Evolutionary conservation across 2,329 filamentous ascomycete genomes (phyloP).

Genomic region (Myriangium duriaei): DNA sequence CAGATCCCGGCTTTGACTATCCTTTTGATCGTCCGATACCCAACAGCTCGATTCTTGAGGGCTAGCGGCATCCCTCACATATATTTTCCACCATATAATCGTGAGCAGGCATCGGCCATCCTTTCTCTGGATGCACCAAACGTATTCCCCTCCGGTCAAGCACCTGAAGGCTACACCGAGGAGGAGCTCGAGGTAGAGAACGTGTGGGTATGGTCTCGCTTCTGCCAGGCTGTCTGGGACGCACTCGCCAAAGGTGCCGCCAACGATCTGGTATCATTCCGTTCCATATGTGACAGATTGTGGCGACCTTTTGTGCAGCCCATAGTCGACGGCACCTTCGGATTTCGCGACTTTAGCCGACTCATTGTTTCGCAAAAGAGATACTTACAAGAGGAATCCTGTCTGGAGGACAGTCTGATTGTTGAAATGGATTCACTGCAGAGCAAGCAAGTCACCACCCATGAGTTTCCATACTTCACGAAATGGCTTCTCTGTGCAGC

Average conservation of each 20-base stretch:
- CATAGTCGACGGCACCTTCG: constrained; percentile 58
- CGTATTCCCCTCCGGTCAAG: constrained; percentile 27
- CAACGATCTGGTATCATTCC: constrained; percentile 64
- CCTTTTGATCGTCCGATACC: constrained; percentile 63
- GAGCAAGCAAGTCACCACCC: constrained; percentile 13
- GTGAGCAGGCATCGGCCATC: constrained; percentile 66
- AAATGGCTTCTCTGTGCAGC: constrained; percentile 63
- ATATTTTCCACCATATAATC: constrained; percentile 73
- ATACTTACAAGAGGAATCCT: constrained; percentile 60
- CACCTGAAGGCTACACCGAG: constrained; percentile 28
- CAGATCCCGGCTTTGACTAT: constrained; percentile 69
- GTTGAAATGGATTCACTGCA: constrained; percentile 3
- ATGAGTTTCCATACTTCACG: constrained; percentile 55
- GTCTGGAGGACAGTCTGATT: constrained; percentile 43
- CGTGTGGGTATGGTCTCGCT: constrained; percentile 63
- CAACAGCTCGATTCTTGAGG: constrained; percentile 57
- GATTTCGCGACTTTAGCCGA: constrained; percentile 70
- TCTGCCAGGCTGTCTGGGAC: constrained; percentile 76
- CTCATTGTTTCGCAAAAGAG: constrained; percentile 59
- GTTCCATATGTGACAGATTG: constrained; percentile 55
- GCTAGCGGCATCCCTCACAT: constrained; percentile 61
- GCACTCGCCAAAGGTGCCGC: constrained; percentile 69
- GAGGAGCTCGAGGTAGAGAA: constrained; percentile 45
- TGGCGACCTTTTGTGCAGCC: constrained; percentile 81
- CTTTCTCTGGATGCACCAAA: constrained; percentile 45